phyloP scores from a whole-genome alignment of 176 grass and related monocot species.

The Bolboschoenus planiculmis region DNA sequence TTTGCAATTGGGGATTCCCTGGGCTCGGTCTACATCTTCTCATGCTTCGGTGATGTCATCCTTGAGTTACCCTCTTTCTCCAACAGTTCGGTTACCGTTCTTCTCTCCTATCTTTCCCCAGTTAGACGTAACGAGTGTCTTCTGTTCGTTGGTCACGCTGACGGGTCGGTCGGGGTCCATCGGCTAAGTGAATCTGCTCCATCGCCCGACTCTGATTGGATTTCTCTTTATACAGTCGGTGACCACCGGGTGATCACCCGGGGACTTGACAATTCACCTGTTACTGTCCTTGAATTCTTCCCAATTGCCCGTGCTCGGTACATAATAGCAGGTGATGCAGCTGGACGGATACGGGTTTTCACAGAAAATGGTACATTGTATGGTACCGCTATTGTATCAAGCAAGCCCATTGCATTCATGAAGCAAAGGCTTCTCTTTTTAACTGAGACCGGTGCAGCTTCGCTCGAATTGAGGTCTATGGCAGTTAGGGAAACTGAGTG shows the following conservation, averaged over 20 bases:
- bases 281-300: constrained; percentile 70
- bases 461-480: constrained; percentile 82
- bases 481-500: constrained; percentile 63
- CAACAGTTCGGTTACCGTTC: constrained; percentile 45
- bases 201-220: constrained; percentile 61
- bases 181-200: constrained; percentile 46
- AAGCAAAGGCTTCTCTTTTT: constrained; percentile 93
- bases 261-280: constrained; percentile 55
- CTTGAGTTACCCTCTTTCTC: constrained; percentile 43
- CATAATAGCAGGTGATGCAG: constrained; percentile 61
- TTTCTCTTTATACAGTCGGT: constrained; percentile 46
- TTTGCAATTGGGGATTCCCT: constrained; percentile 69
- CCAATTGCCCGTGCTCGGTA: constrained; percentile 56
- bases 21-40: constrained; percentile 76
- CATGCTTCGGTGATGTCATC: constrained; percentile 58
- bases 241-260: constrained; percentile 42
- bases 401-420: constrained; percentile 64
- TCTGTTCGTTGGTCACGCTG: constrained; percentile 60
- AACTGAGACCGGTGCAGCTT: constrained; percentile 65
- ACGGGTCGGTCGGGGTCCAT: constrained; percentile 66
- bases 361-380: constrained; percentile 93
- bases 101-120: constrained; percentile 59
- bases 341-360: constrained; percentile 76
- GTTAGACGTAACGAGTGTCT: constrained; percentile 54
- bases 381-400: constrained; percentile 71